Evolutionary conservation across 2,329 filamentous ascomycete genomes (phyloP), one percentile per base, ranked within the genome.

Genomic region (Dactylellina parvicollis): DNA sequence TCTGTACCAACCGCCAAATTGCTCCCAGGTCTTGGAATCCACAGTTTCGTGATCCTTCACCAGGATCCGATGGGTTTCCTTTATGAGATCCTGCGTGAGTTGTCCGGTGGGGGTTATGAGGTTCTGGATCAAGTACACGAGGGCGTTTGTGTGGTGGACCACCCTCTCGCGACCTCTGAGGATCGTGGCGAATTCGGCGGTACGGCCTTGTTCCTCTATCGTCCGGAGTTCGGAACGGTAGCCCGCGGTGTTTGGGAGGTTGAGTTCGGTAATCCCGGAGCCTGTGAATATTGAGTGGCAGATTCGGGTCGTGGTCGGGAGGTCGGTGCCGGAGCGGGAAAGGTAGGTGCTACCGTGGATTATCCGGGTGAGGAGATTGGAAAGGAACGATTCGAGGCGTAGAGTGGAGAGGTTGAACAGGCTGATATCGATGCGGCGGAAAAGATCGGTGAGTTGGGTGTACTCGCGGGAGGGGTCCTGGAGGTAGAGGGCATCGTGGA

Each of bases 351-450:
- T 66, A 18, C 28, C 16, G 54, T 73, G 54, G 34, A 73, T 54
- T n/a, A 55, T 14, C 7, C 59, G 59, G 52, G 60, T 40, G 10
- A 71, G 36, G 16, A 50, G 16, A 2, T 30, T 9, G 14, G 66
- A 47, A 3, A 73, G 16, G 40, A 73, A 73, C 4, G n/a, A 9
- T 55, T 65, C 42, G 2, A 73, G 36, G 20, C 38, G 55, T 12
- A 30, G 14, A 0, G 59, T 28, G 18, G 59, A 52, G 32, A 66
- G 24, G 30, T 64, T 66, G 54, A 50, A 73, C 18, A 73, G 42
- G 32, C 61, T 73, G 42, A 73, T 20, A 14, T 73, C 69, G 44
- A 73, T 73, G 5, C 69, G 69, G 38, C 69, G 69, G 38, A 73
- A 36, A 30, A 73, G 52, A 55, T 65, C 69, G 34, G 69, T 73